Conservation (phyloP, 2,329 filamentous ascomycete genomes). For the Microdochium trichocladiopsis region DNA sequence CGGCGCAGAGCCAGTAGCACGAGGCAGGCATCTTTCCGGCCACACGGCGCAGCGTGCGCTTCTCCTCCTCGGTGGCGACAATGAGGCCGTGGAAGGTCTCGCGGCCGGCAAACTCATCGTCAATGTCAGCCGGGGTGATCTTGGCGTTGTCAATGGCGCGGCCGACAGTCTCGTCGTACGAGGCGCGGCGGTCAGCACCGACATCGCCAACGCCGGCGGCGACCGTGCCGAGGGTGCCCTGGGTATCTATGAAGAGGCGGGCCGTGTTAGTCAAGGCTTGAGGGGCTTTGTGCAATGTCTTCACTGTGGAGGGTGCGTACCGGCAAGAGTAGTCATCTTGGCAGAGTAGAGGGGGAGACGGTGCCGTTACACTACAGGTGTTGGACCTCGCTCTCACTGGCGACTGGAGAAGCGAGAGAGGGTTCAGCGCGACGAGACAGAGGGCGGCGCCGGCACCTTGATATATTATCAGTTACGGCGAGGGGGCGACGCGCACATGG, state of each 20-base stretch:
- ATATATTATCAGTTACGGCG: background rate
- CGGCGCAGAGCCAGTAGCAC: conserved; percentile 37
- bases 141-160: conserved; percentile 6
- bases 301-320: background rate
- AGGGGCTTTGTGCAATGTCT: too few species aligned
- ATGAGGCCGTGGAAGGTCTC: conserved; percentile 3
- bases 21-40: conserved; percentile 33
- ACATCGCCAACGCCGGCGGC: conserved; percentile 1
- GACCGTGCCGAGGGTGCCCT: conserved; percentile 1
- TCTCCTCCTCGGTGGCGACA: conserved; percentile 38
- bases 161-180: conserved; percentile 2
- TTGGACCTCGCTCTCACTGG: background rate
- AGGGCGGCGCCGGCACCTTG: background rate
- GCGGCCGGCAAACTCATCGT: conserved; percentile 2
- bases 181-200: background rate
- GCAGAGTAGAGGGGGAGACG: background rate
- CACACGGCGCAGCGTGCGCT: conserved; percentile 33
- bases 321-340: background rate
- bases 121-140: conserved; percentile 10
- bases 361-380: background rate
- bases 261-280: background rate
- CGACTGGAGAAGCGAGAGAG: background rate
- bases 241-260: background rate
- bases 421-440: background rate
- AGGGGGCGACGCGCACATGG: background rate